Base-by-base conservation (phyloP, 768 basidiomycete species). In the Serendipita sp. region DNA sequence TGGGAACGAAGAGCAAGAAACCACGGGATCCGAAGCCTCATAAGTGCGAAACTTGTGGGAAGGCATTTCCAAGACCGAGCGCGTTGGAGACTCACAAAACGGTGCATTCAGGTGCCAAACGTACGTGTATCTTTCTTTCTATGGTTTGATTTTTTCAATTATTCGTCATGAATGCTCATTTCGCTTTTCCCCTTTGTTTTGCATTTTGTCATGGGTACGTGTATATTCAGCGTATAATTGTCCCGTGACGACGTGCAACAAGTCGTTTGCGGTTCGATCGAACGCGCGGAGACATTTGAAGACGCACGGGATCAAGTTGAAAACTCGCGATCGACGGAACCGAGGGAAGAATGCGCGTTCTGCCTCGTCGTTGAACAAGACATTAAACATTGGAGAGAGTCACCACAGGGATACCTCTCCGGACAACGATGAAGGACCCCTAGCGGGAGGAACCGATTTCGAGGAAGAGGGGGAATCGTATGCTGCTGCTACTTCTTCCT, bases 231-330 rank as follows among this genome's bases (percentile, higher is more conserved):
- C 66, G 33, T 67, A 65, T 61, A 63, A 42, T n/a, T 90, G 88
- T 68, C 77, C 73, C 0, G 81, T 83, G 56, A 74, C 78, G 14
- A 76, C 77, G 34, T 90, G 88, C 69, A 72, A 74, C 31, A 84
- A 85, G 69, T 78, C 76, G 2, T 90, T 90, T 68, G 82, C 85
- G 20, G 87, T 90, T 17, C 81, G 85, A 13, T 90, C 88, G 5
- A 90, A 90, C 67, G 86, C 86, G 16, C 86, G 83, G 70, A 79
- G 88, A 34, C 88, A 90, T 68, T 77, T 87, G 41, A 83, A 85
- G 48, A 88, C 85, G 1, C 88, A 90, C 66, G 84, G 85, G 26
- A 76, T 84, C 45, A 44, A 50, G 24, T n/a, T 50, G 44, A 33
- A 62, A 26, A 53, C 44, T 17, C 62, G 50, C 31, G 44, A 33